Conservation (phyloP, 192 early-diverging fungal species). For the Rhizophlyctis rosea region DNA sequence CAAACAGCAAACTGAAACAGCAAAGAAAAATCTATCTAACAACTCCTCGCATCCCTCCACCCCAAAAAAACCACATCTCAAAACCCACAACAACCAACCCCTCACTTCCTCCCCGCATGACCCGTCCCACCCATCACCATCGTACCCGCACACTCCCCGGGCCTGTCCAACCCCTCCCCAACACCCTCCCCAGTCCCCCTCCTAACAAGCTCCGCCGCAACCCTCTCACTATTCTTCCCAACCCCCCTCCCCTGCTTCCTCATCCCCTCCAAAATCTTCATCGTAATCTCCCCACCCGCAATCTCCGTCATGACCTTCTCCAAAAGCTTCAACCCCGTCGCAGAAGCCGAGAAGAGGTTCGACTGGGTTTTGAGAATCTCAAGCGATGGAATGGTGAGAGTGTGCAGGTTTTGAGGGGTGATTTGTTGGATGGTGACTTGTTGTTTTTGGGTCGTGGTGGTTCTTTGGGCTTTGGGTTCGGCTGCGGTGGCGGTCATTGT, state of each 20-base stretch:
- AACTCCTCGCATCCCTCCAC: too few relatives aligned
- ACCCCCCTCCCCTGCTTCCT: conserved; percentile 1
- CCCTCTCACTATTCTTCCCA: neutral
- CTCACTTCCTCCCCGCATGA: too few relatives aligned
- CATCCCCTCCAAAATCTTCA: conserved; percentile 17
- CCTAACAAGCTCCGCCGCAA: conserved; percentile 17
- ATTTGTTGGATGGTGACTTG: too few relatives aligned
- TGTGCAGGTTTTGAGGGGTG: too few relatives aligned
- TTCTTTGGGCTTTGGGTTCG: too few relatives aligned
- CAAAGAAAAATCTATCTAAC: too few relatives aligned
- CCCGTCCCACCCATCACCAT: conserved; percentile 25
- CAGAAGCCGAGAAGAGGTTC: conserved; percentile 10
- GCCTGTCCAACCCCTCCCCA: conserved; percentile 20
- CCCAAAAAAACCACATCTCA: too few relatives aligned
- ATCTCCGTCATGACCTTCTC: conserved; percentile 21
- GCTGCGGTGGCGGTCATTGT: too few relatives aligned
- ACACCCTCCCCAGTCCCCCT: conserved; percentile 14
- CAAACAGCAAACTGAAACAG: too few relatives aligned
- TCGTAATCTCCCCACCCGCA: conserved; percentile 23
- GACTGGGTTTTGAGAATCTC: conserved; percentile 14
- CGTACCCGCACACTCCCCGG: conserved; percentile 24
- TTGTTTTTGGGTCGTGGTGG: too few relatives aligned
- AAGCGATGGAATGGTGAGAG: too few relatives aligned
- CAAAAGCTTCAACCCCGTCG: conserved; percentile 16
- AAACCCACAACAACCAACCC: too few relatives aligned